These are phyloP conservation scores for Stachybotrys elegans DNA, from an alignment of 2,329 filamentous ascomycete species.

Conservation along the genomic window DNA sequence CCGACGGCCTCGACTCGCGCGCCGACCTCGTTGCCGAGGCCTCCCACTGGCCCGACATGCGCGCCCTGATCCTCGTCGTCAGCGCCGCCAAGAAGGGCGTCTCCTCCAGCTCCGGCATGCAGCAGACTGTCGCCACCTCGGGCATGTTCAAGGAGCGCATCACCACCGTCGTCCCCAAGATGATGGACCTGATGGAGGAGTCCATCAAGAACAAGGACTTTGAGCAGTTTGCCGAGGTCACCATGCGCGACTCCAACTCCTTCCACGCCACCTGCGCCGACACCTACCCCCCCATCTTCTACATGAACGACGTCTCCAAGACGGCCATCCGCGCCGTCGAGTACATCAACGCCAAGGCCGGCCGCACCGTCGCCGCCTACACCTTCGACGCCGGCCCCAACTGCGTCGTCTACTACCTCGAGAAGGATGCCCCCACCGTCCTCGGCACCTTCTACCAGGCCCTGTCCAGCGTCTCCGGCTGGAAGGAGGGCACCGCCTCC, in stretches of 20 bases:
- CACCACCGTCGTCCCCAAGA: slow-evolving; percentile 68
- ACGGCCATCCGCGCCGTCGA: slow-evolving; percentile 87
- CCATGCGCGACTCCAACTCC: slow-evolving; percentile 94
- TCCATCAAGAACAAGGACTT: slow-evolving; percentile 79
- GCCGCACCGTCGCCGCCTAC: slow-evolving; percentile 81
- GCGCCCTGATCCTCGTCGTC: slow-evolving; percentile 84
- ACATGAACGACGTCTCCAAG: slow-evolving; percentile 90
- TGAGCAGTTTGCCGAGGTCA: slow-evolving; percentile 77
- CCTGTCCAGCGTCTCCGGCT: slow-evolving; percentile 62
- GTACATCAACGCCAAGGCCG: slow-evolving; percentile 75
- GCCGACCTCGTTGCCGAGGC: slow-evolving; percentile 86
- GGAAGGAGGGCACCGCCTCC: slow-evolving; percentile 55
- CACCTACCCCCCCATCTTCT: slow-evolving; percentile 96
- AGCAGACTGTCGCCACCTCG: slow-evolving; percentile 89
- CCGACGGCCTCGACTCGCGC: slow-evolving; percentile 79
- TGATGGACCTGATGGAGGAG: slow-evolving; percentile 81
- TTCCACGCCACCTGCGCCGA: slow-evolving; percentile 96
- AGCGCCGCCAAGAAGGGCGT: slow-evolving; percentile 95
- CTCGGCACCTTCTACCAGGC: slow-evolving; percentile 73
- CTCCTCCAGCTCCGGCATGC: slow-evolving; percentile 90
- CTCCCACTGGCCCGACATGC: slow-evolving; percentile 93
- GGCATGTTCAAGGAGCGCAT: slow-evolving; percentile 79
- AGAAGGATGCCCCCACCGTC: slow-evolving; percentile 67
- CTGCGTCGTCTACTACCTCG: slow-evolving; percentile 91
- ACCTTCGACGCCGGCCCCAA: slow-evolving; percentile 98